phyloP scores from a whole-genome alignment of 2,329 filamentous ascomycete genomes.

The Trichoderma citrinoviride region DNA sequence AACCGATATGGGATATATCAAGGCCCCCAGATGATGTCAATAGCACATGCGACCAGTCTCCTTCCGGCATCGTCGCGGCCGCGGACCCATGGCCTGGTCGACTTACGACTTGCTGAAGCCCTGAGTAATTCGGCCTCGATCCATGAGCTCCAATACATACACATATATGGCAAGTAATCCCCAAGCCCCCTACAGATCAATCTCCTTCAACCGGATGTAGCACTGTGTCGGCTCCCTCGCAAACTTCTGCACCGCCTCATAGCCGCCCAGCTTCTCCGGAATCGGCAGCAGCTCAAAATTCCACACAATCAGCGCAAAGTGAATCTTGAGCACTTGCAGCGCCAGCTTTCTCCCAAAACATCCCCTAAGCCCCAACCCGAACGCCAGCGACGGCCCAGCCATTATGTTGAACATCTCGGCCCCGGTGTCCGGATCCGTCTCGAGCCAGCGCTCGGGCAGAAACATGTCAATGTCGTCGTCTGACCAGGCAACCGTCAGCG shows the following conservation, averaged over 20 bases:
- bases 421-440: slow-evolving; percentile 7
- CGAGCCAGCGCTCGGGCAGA: slow-evolving; percentile 40
- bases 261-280: slow-evolving; percentile 5
- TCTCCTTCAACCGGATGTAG: slow-evolving; percentile 6
- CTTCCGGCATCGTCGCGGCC: no score
- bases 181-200: not conserved
- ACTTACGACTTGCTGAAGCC: no score
- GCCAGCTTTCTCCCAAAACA: slow-evolving; percentile 41
- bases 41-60: no score
- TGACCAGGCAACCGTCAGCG: slow-evolving; percentile 29
- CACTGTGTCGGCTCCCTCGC: slow-evolving; percentile 11
- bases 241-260: slow-evolving; percentile 16
- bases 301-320: slow-evolving; percentile 39
- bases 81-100: no score
- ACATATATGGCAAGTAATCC: not conserved
- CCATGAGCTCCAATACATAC: not conserved
- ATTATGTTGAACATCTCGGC: slow-evolving; percentile 31
- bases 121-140: no score
- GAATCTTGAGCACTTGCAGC: slow-evolving; percentile 35
- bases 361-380: slow-evolving; percentile 37
- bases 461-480: slow-evolving; percentile 32
- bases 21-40: no score
- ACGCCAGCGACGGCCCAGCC: slow-evolving; percentile 37
- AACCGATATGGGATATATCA: no score
- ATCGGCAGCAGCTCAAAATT: slow-evolving; percentile 33